These are phyloP conservation scores for Physcomitrium patens DNA, from an alignment of 225 moss, liverwort and hornwort genomes.

Conservation along the genomic window DNA sequence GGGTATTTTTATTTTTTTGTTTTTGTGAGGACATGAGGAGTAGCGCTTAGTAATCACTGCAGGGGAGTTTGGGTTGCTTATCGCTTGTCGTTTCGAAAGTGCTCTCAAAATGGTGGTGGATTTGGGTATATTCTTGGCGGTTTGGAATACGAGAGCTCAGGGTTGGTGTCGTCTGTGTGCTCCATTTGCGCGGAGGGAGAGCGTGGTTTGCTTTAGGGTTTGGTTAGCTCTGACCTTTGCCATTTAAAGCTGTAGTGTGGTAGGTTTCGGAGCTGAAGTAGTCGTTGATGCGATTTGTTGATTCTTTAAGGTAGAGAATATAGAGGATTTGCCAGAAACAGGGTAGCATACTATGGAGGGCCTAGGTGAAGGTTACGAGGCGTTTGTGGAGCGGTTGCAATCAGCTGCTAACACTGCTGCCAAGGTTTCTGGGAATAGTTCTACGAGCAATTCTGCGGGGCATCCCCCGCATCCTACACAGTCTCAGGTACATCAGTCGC, in stretches of 20 bases:
- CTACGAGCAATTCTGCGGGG: constrained; percentile 32
- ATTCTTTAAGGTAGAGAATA: too few species aligned
- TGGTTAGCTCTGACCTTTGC: too few species aligned
- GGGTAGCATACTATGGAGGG: constrained; percentile 56
- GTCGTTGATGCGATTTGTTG: not conserved
- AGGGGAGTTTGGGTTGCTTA: too few species aligned
- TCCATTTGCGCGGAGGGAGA: not conserved
- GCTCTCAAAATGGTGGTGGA: not conserved
- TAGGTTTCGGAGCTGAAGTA: not conserved
- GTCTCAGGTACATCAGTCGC: constrained; percentile 74
- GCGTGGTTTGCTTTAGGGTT: constrained; percentile 19
- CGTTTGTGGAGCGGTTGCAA: constrained; percentile 79
- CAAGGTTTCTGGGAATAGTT: constrained; percentile 56
- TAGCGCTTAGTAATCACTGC: not conserved
- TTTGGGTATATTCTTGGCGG: not conserved
- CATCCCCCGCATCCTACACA: constrained; percentile 66
- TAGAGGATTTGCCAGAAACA: not conserved
- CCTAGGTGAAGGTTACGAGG: constrained; percentile 70
- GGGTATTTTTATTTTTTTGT: not conserved
- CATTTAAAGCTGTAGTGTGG: too few species aligned
- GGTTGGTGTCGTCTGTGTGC: not conserved
- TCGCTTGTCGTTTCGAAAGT: not conserved
- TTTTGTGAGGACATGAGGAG: not conserved
- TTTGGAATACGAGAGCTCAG: not conserved
- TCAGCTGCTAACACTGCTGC: constrained; percentile 62